Conservation (phyloP, 129 eudicot genomes). For the Apium graveolens region DNA sequence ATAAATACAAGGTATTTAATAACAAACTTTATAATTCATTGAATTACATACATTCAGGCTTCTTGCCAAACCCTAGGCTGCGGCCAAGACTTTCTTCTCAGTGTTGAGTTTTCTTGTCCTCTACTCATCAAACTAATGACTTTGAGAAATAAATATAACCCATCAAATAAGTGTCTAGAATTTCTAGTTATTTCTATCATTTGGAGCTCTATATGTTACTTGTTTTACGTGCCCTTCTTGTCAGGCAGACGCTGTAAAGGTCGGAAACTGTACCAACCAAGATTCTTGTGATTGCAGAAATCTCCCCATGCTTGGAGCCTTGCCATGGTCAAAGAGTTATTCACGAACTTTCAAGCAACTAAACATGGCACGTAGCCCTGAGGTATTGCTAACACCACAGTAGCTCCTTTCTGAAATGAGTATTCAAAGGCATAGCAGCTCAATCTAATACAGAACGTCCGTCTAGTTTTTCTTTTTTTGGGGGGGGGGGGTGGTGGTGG, state of each 20-base stretch:
- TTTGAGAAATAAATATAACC: background rate
- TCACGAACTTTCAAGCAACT: slow-evolving; percentile 69
- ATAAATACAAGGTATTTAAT: slow-evolving; percentile 51
- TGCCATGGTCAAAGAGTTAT: slow-evolving; percentile 80
- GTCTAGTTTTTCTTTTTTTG: too few species aligned
- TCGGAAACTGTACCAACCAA: slow-evolving; percentile 47
- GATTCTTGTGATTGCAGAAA: slow-evolving; percentile 78
- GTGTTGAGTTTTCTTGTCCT: background rate
- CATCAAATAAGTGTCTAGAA: background rate
- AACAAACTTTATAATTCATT: background rate
- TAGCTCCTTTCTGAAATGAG: background rate
- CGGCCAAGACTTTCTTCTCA: background rate
- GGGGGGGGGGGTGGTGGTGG: background rate
- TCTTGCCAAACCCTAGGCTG: too few species aligned
- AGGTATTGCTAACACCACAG: slow-evolving; percentile 32
- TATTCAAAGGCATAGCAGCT: background rate
- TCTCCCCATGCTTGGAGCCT: slow-evolving; percentile 40
- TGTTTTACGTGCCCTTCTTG: slow-evolving; percentile 21
- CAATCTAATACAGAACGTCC: background rate
- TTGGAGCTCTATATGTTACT: slow-evolving; percentile 7
- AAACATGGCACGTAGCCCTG: slow-evolving; percentile 58
- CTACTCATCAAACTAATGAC: background rate
- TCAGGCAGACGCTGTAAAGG: slow-evolving; percentile 51
- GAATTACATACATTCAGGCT: background rate
- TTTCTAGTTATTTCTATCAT: background rate